Evolutionary conservation across 768 basidiomycete genomes (phyloP).

Genomic region (Boletellus ananiceps): DNA sequence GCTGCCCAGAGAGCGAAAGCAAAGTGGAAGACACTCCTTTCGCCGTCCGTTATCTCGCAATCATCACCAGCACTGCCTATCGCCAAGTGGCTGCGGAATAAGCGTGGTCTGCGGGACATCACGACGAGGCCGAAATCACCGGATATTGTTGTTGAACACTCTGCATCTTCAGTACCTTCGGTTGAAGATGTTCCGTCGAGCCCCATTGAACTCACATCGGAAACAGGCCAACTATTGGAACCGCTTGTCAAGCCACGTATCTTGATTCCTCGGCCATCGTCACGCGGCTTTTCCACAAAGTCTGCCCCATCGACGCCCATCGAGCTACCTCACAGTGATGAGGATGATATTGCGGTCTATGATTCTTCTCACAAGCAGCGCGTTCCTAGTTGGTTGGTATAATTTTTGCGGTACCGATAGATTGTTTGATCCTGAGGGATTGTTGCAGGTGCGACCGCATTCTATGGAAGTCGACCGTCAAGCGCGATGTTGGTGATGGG

Average conservation of each 20-base stretch:
- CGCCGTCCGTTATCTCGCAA: slow-evolving; percentile 30
- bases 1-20: slow-evolving; percentile 54
- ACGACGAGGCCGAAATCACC: slow-evolving; percentile 18
- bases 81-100: slow-evolving; percentile 30
- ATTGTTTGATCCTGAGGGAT: slow-evolving; percentile 3
- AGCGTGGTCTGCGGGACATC: slow-evolving; percentile 15
- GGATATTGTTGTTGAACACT: slow-evolving; percentile 23
- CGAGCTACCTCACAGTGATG: slow-evolving; percentile 34
- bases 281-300: slow-evolving; percentile 28
- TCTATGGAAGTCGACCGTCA: slow-evolving; percentile 71
- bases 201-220: slow-evolving; percentile 14
- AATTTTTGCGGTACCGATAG: background rate
- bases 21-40: slow-evolving; percentile 49
- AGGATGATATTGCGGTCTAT: slow-evolving; percentile 62
- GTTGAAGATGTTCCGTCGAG: slow-evolving; percentile 22
- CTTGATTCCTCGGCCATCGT: slow-evolving; percentile 23
- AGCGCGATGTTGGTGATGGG: slow-evolving; percentile 41
- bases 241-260: slow-evolving; percentile 19
- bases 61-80: slow-evolving; percentile 24
- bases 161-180: slow-evolving; percentile 23
- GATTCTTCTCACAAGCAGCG: slow-evolving; percentile 79
- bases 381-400: slow-evolving; percentile 74
- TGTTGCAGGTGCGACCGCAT: slow-evolving; percentile 76
- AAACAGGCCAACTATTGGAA: slow-evolving; percentile 13
- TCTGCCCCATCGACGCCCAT: slow-evolving; percentile 29